Conservation (phyloP, 345 rosid species). For the Mercurialis annua region DNA sequence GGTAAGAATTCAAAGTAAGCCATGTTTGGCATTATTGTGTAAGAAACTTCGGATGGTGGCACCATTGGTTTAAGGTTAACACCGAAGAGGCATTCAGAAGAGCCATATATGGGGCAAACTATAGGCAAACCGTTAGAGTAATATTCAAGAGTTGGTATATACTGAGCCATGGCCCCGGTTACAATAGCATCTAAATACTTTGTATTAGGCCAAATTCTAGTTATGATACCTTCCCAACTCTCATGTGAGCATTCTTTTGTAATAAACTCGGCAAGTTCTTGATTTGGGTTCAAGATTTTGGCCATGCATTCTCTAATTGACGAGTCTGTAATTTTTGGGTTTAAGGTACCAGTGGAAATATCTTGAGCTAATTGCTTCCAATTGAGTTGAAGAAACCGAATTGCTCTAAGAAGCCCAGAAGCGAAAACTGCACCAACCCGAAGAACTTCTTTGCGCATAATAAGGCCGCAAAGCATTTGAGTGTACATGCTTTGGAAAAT, state of each 20-base stretch:
- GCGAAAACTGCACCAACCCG: conserved; percentile 92
- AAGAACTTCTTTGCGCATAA: conserved; percentile 68
- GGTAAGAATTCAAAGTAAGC: no score
- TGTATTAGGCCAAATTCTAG: conserved; percentile 83
- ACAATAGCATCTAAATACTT: conserved; percentile 89
- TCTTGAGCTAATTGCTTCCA: conserved; percentile 63
- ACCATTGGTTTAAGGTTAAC: conserved; percentile 84
- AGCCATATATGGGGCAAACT: conserved; percentile 95
- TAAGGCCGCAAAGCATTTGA: no score
- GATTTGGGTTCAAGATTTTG: conserved; percentile 51
- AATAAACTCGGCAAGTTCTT: conserved; percentile 51
- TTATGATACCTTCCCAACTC: conserved; percentile 72
- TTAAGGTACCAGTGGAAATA: conserved; percentile 56
- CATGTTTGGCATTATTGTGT: no score
- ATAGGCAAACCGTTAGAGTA: conserved; percentile 77
- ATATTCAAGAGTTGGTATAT: conserved; percentile 83
- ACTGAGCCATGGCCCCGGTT: conserved; percentile 97
- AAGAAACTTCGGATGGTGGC: conserved; percentile 74
- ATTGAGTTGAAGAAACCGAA: conserved; percentile 77
- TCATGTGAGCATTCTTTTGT: conserved; percentile 43
- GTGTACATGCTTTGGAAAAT: conserved; percentile 94
- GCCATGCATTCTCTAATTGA: conserved; percentile 43
- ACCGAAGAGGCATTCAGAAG: conserved; percentile 92
- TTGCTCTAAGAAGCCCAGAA: conserved; percentile 85
- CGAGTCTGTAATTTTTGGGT: conserved; percentile 45